phyloP scores from a whole-genome alignment of 345 rosid genomes.

The Camelina hispida region DNA sequence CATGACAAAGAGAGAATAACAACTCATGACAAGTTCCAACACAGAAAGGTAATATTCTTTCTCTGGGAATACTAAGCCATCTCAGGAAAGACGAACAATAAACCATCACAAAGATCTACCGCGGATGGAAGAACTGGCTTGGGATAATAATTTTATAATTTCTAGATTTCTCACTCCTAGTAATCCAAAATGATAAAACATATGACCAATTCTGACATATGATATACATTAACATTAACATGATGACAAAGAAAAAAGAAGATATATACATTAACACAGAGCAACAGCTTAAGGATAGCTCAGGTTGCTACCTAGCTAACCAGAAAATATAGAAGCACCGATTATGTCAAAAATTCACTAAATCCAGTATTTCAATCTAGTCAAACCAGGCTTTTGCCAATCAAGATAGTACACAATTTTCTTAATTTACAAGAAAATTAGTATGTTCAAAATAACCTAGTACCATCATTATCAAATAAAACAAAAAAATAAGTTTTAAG shows the following conservation, averaged over 20 bases:
- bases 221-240: background rate
- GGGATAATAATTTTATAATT: background rate
- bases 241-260: too few species aligned
- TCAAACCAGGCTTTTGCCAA: conserved; percentile 31
- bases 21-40: conserved; percentile 14
- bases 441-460: conserved; percentile 12
- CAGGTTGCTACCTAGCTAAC: conserved; percentile 7
- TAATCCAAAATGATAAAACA: conserved; percentile 16
- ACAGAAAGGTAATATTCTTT: conserved; percentile 25
- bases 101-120: conserved; percentile 28
- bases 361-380: conserved; percentile 26
- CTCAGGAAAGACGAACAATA: conserved; percentile 17
- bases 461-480: conserved; percentile 12
- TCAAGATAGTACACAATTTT: conserved; percentile 22
- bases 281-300: conserved; percentile 25
- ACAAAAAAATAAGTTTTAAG: conserved; percentile 1
- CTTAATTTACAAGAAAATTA: conserved; percentile 29
- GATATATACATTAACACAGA: background rate
- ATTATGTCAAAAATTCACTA: conserved; percentile 16
- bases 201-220: background rate
- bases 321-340: background rate
- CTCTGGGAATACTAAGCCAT: conserved; percentile 14
- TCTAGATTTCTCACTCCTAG: conserved; percentile 22
- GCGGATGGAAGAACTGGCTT: conserved; percentile 5
- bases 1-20: conserved; percentile 16